phyloP scores from a whole-genome alignment of 371 early-diverging fungal species.

The Syncephalis plumigaleata region DNA sequence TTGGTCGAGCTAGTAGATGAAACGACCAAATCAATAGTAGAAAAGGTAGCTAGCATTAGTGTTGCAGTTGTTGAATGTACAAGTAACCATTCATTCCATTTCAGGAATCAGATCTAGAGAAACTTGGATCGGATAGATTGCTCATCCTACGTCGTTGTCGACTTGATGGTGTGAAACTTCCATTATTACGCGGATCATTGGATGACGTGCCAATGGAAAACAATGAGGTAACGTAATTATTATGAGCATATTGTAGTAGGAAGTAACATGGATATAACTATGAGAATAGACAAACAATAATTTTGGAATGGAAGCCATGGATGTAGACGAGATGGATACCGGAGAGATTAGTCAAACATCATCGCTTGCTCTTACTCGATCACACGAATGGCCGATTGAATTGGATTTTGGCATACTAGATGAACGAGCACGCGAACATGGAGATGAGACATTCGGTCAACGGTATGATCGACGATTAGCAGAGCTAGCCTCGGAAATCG shows the following conservation, averaged over 20 bases:
- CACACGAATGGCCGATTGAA: slow-evolving; percentile 26
- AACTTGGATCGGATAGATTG: slow-evolving; percentile 51
- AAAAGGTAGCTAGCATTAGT: no score
- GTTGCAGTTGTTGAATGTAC: no score
- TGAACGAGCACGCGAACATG: slow-evolving; percentile 34
- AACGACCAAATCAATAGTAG: slow-evolving; percentile 17
- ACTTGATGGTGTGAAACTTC: slow-evolving; percentile 78
- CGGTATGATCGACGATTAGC: slow-evolving; percentile 12
- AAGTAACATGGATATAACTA: no score
- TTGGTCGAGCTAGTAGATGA: slow-evolving; percentile 17
- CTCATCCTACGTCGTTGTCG: slow-evolving; percentile 75
- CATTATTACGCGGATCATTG: slow-evolving; percentile 43
- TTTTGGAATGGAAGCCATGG: slow-evolving; percentile 3
- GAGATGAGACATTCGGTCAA: slow-evolving; percentile 24
- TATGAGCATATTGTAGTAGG: no score
- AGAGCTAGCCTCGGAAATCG: slow-evolving; percentile 53
- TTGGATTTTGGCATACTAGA: slow-evolving; percentile 10
- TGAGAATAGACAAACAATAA: slow-evolving; percentile 9
- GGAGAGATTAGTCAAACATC: slow-evolving; percentile 13
- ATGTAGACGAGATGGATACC: slow-evolving; percentile 28
- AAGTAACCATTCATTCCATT: no score
- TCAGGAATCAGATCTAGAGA: slow-evolving; percentile 51
- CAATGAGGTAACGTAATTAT: slow-evolving; percentile 2
- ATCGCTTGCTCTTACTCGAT: background rate
- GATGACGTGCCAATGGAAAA: slow-evolving; percentile 53